A percentile compares a stretch with the other conserved stretches of the same genome.
These are phyloP conservation scores for Chamaecyparis obtusa DNA, from an alignment of 75 land plant genomes.

Conservation along the genomic window DNA sequence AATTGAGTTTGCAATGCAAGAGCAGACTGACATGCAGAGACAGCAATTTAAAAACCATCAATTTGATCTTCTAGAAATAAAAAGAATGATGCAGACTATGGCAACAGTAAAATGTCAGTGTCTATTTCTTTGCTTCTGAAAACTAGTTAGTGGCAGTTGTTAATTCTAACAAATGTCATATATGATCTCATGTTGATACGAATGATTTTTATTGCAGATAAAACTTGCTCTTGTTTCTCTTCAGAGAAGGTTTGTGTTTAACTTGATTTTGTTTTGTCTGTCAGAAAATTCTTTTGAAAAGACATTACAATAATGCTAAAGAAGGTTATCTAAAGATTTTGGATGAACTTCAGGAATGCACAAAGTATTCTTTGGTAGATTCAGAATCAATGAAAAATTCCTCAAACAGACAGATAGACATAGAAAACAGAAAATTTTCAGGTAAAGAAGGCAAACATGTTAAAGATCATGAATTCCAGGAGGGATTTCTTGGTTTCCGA, in stretches of 20 bases:
- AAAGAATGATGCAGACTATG: background rate
- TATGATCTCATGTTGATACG: background rate
- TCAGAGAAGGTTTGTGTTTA: background rate
- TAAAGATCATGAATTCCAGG: background rate
- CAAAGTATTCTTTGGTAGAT: background rate
- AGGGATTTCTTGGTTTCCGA: background rate
- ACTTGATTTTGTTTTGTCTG: background rate
- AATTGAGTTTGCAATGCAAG: background rate
- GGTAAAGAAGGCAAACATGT: background rate
- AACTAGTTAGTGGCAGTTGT: background rate
- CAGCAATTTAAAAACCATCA: background rate
- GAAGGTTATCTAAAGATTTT: background rate
- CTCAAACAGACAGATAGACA: background rate
- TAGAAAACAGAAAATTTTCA: no score
- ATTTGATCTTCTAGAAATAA: background rate
- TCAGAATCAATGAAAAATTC: background rate
- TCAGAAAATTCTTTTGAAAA: background rate
- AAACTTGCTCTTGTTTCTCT: background rate
- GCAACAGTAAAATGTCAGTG: background rate
- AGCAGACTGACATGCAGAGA: background rate
- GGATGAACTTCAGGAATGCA: background rate
- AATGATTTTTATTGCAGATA: slow-evolving; percentile 4
- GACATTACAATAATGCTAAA: background rate
- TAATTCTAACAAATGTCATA: background rate
- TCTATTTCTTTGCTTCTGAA: background rate